These are phyloP conservation scores for Astragalus membranaceus DNA, from an alignment of 306 rosid genomes.

Conservation along the genomic window DNA sequence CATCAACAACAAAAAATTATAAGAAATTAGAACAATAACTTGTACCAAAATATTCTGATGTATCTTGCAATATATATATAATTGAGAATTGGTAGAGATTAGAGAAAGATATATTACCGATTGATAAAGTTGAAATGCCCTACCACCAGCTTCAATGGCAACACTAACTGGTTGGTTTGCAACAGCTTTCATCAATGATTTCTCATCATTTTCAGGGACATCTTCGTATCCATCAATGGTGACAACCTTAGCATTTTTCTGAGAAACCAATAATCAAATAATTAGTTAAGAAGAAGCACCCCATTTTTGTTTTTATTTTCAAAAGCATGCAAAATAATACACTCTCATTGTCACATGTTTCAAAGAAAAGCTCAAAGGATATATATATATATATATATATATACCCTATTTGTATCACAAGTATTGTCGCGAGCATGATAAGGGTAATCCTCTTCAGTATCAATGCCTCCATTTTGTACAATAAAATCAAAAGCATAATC, in stretches of 20 bases:
- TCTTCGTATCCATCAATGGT: constrained; percentile 73
- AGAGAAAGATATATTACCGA: constrained; percentile 38
- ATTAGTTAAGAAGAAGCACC: background rate
- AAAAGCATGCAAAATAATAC: too few species aligned
- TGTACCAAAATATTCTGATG: too few species aligned
- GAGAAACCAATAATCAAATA: background rate
- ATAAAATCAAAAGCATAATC: constrained; percentile 77
- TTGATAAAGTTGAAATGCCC: constrained; percentile 73
- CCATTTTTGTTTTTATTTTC: too few species aligned
- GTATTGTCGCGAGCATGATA: constrained; percentile 51
- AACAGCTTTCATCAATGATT: constrained; percentile 63
- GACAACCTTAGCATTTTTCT: constrained; percentile 74
- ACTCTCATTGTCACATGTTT: too few species aligned
- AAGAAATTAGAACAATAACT: too few species aligned
- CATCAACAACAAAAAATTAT: background rate
- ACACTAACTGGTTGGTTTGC: constrained; percentile 74
- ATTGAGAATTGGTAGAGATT: too few species aligned
- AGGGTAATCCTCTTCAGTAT: constrained; percentile 71
- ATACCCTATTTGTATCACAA: constrained; percentile 64
- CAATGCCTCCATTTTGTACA: constrained; percentile 77
- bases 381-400: too few species aligned
- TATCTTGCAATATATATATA: too few species aligned
- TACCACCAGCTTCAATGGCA: constrained; percentile 96
- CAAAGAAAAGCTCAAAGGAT: too few species aligned
- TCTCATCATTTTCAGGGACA: constrained; percentile 72